These are phyloP conservation scores for Solanum bulbocastanum DNA, from an alignment of 257 asterid species.

Conservation along the genomic window DNA sequence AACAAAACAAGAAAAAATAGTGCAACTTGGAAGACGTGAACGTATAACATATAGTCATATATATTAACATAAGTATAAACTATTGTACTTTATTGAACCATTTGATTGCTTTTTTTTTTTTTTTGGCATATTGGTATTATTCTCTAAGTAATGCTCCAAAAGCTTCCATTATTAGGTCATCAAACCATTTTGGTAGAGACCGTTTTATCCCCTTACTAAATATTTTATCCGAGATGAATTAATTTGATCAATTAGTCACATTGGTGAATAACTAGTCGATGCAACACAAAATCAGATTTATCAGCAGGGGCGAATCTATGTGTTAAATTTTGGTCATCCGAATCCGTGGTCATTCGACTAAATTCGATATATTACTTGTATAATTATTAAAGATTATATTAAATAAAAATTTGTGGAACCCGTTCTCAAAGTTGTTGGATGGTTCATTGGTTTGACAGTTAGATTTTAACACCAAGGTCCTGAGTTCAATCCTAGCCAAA, in stretches of 20 bases:
- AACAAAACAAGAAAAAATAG: not conserved
- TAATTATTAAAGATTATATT: too few species aligned
- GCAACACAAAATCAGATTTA: not conserved
- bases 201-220: rapidly evolving
- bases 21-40: not conserved
- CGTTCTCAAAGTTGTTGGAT: too few species aligned
- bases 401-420: too few species aligned
- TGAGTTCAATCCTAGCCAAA: too few species aligned
- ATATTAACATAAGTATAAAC: not conserved
- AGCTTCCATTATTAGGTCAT: not conserved
- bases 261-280: not conserved
- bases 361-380: too few species aligned
- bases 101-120: not conserved
- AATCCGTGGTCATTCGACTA: too few species aligned
- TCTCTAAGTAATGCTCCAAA: not conserved
- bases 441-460: too few species aligned
- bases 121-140: not conserved
- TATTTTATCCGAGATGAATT: too few species aligned
- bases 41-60: not conserved
- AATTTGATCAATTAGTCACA: too few species aligned
- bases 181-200: not conserved
- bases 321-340: too few species aligned
- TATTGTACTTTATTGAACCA: not conserved
- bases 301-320: too few species aligned
- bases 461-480: too few species aligned